Conservation (phyloP, 495 filamentous ascomycete species). For the Amorphotheca resinae region DNA sequence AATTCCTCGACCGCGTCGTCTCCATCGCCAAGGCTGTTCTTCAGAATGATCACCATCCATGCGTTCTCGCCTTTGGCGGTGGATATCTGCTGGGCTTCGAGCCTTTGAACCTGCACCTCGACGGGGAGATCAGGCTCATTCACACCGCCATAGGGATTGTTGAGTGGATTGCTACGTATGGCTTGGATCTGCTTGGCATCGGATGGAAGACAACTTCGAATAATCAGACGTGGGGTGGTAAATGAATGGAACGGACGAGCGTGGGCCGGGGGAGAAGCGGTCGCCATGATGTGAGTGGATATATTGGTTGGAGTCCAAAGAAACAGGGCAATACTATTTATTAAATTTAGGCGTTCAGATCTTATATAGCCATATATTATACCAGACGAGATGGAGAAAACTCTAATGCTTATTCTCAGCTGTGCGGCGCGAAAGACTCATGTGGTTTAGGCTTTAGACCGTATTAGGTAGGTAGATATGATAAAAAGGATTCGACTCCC, state of each 20-base stretch:
- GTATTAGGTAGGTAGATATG: too few relatives aligned
- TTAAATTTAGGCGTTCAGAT: too few relatives aligned
- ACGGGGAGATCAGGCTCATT: not conserved
- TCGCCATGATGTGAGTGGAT: constrained; percentile 14
- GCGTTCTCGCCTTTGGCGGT: constrained; percentile 10
- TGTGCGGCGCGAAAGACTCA: too few relatives aligned
- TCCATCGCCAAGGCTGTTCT: not conserved
- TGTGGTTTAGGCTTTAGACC: too few relatives aligned
- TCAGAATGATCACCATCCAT: constrained; percentile 1
- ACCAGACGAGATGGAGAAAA: too few relatives aligned
- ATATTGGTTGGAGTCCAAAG: too few relatives aligned
- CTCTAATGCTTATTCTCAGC: too few relatives aligned
- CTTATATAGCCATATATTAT: too few relatives aligned
- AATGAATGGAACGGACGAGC: constrained; percentile 4
- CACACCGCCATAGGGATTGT: constrained; percentile 12
- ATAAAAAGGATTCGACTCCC: too few relatives aligned
- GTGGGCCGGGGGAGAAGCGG: not conserved
- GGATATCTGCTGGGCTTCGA: not conserved
- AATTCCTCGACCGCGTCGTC: not conserved
- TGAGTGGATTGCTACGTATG: not conserved
- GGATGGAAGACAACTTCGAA: constrained; percentile 1
- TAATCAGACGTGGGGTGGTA: constrained; percentile 8
- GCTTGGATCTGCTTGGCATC: not conserved
- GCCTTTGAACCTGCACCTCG: not conserved
- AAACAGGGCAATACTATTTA: too few relatives aligned